These are phyloP conservation scores for Alnus glutinosa DNA, from an alignment of 306 rosid genomes.

Conservation along the genomic window DNA sequence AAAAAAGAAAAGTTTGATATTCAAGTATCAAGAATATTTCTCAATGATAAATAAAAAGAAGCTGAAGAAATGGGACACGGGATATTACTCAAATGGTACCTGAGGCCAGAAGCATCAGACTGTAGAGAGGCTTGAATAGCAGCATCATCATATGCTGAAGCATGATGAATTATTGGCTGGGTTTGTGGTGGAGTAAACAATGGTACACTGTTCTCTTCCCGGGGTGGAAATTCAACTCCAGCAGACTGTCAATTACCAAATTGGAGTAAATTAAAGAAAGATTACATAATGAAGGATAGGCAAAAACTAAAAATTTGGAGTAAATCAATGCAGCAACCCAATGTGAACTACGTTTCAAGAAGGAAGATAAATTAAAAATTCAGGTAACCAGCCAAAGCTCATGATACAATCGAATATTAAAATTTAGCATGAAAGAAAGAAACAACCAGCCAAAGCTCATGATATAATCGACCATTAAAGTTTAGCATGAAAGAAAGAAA, in stretches of 20 bases:
- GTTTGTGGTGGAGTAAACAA: slow-evolving; percentile 94
- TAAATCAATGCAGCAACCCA: slow-evolving; percentile 26
- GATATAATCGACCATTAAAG: too few relatives aligned
- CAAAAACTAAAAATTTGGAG: background rate
- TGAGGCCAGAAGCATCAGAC: slow-evolving; percentile 85
- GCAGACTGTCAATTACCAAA: slow-evolving; percentile 55
- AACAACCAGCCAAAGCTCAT: background rate
- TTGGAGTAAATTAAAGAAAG: slow-evolving; percentile 16
- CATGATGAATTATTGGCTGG: slow-evolving; percentile 61
- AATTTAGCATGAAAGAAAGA: too few relatives aligned
- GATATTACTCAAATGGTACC: slow-evolving; percentile 47
- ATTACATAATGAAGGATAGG: background rate
- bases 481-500: too few relatives aligned
- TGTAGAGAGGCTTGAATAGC: slow-evolving; percentile 89
- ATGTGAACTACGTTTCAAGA: slow-evolving; percentile 17
- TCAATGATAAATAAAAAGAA: background rate
- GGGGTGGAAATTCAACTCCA: slow-evolving; percentile 97
- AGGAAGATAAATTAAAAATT: background rate
- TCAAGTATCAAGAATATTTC: background rate
- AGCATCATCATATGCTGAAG: slow-evolving; percentile 54
- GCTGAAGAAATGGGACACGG: background rate
- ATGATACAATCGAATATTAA: too few relatives aligned
- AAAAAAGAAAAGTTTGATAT: background rate
- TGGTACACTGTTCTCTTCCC: slow-evolving; percentile 74
- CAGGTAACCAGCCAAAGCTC: background rate